These are phyloP conservation scores for Mrakia blollopis DNA, from an alignment of 768 basidiomycete species.

Conservation along the genomic window DNA sequence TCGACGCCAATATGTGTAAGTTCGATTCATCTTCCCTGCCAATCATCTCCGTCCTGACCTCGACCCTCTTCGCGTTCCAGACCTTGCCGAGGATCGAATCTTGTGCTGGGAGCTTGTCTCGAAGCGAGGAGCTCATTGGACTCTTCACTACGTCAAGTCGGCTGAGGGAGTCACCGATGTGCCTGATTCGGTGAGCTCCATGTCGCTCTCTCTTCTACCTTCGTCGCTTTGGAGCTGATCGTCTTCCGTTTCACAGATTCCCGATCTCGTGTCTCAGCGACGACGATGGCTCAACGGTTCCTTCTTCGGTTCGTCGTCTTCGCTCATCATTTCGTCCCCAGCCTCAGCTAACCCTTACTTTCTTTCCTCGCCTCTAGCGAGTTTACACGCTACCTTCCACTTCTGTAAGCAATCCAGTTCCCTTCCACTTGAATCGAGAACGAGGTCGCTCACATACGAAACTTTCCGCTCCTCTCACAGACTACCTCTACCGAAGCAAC, in stretches of 20 bases:
- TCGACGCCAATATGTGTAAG: conserved; percentile 96
- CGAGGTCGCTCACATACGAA: neutral
- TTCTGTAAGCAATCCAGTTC: conserved; percentile 53
- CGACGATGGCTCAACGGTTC: conserved; percentile 96
- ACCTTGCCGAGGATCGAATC: conserved; percentile 70
- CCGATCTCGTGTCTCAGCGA: conserved; percentile 90
- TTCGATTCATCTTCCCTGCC: neutral
- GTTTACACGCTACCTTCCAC: conserved; percentile 76
- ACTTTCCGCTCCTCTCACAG: neutral
- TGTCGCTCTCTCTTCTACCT: neutral
- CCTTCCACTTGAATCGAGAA: neutral
- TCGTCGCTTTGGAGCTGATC: neutral
- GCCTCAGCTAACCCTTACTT: too few relatives aligned
- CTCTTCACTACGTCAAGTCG: conserved; percentile 91
- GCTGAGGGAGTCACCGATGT: conserved; percentile 91
- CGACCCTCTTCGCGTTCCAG: conserved; percentile 75
- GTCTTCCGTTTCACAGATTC: conserved; percentile 52
- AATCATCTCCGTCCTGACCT: conserved; percentile 52
- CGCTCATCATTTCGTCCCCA: too few relatives aligned
- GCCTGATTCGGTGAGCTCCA: conserved; percentile 65
- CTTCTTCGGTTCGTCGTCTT: conserved; percentile 76
- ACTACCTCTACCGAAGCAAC: conserved; percentile 71
- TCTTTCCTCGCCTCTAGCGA: neutral
- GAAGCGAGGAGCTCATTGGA: conserved; percentile 86
- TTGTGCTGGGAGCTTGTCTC: conserved; percentile 96